Conservation (phyloP, 2,329 filamentous ascomycete genomes). For the Apiospora phragmitis region DNA sequence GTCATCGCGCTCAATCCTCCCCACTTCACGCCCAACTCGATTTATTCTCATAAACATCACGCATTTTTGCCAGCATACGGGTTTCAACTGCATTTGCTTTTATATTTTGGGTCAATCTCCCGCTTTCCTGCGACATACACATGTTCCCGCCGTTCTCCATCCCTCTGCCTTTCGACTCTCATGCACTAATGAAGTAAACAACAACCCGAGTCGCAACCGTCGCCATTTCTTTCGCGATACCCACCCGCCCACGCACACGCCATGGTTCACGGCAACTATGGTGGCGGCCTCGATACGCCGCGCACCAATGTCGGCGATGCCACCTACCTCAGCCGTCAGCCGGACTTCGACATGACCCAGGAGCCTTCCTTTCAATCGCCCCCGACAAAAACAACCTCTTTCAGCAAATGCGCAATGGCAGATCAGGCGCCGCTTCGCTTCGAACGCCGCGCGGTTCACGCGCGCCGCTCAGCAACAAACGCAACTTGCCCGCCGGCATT, state of each 20-base stretch:
- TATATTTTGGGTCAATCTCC: background rate
- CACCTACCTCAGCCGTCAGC: slow-evolving; percentile 71
- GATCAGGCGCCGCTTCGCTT: slow-evolving; percentile 56
- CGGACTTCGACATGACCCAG: slow-evolving; percentile 81
- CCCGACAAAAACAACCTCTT: slow-evolving; percentile 74
- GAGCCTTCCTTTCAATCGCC: slow-evolving; percentile 86
- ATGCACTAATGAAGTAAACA: slow-evolving; percentile 14
- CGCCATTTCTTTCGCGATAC: slow-evolving; percentile 4
- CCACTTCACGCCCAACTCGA: background rate
- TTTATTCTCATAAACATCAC: background rate
- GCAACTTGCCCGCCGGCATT: slow-evolving; percentile 67
- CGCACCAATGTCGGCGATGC: slow-evolving; percentile 82
- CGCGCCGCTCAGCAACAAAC: slow-evolving; percentile 68
- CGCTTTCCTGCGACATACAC: background rate
- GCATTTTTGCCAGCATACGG: background rate
- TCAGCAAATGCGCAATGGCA: slow-evolving; percentile 70
- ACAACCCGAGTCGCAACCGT: slow-evolving; percentile 7
- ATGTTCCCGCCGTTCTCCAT: background rate
- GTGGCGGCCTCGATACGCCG: slow-evolving; percentile 73
- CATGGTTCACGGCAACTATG: slow-evolving; percentile 65
- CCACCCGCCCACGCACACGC: slow-evolving; percentile 17
- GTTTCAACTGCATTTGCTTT: background rate
- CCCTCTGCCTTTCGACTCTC: background rate
- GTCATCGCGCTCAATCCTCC: slow-evolving; percentile 5
- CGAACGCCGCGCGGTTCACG: slow-evolving; percentile 72